Conservation (phyloP, 2,329 filamentous ascomycete species). For the Acrodontium crateriforme region DNA sequence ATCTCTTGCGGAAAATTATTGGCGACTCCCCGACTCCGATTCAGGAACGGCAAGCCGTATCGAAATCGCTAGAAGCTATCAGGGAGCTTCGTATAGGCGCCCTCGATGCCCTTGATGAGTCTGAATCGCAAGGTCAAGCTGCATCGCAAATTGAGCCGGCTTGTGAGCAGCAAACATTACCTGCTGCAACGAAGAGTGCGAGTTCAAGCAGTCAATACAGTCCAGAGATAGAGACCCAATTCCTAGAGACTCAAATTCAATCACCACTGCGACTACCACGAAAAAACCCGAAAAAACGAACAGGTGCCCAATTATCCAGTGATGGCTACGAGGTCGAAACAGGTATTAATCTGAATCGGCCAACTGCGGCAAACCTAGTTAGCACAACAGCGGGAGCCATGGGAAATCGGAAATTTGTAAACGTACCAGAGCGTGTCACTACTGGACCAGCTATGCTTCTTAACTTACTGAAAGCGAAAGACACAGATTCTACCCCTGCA, state of each 20-base stretch:
- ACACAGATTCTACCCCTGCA: background rate
- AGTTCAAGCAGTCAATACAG: too few species aligned
- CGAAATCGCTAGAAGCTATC: constrained; percentile 10
- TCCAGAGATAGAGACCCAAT: too few species aligned
- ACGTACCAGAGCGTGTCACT: constrained; percentile 2
- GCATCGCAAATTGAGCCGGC: too few species aligned
- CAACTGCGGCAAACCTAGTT: constrained; percentile 6
- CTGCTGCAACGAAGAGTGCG: too few species aligned
- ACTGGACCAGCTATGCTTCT: constrained; percentile 1
- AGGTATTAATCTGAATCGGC: constrained; percentile 16
- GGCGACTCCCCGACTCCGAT: constrained; percentile 10
- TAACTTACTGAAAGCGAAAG: background rate
- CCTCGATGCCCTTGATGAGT: too few species aligned
- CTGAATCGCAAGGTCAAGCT: too few species aligned
- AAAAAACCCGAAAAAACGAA: constrained; percentile 4
- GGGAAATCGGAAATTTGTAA: background rate
- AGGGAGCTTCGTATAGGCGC: constrained; percentile 9
- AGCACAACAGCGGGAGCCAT: constrained; percentile 1
- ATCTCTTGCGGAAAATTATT: constrained; percentile 13
- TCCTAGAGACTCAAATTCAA: too few species aligned
- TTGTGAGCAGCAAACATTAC: too few species aligned
- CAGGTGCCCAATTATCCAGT: constrained; percentile 7
- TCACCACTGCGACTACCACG: too few species aligned
- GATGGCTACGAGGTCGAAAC: constrained; percentile 14
- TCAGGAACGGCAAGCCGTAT: constrained; percentile 8